These are phyloP conservation scores for Scopulariopsis brevicaulis DNA, from an alignment of 2,329 filamentous ascomycete species.

Conservation along the genomic window DNA sequence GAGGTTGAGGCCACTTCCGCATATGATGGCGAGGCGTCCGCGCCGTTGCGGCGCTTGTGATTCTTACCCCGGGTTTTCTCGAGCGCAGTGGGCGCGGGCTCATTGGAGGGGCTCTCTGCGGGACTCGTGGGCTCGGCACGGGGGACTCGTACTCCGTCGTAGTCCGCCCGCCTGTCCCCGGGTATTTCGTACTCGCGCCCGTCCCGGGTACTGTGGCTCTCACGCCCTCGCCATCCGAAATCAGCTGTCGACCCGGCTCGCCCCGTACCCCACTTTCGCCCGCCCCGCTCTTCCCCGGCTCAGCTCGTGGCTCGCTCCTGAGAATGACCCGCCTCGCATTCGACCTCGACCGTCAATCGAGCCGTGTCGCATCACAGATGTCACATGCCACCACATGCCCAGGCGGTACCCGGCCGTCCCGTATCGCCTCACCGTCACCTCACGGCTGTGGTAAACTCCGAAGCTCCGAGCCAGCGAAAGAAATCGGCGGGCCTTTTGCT, in stretches of 20 bases:
- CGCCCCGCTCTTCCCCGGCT: neutral
- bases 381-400: neutral
- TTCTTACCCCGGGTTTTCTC: neutral
- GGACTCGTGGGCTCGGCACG: neutral
- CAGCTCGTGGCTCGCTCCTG: neutral
- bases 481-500: neutral
- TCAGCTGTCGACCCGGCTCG: neutral
- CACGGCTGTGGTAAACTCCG: neutral
- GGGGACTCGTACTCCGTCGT: constrained; percentile 5
- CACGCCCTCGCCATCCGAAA: neutral
- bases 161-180: neutral
- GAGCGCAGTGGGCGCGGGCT: neutral
- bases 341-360: neutral
- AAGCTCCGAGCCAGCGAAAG: neutral
- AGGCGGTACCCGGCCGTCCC: neutral
- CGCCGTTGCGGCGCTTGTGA: neutral
- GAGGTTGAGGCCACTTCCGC: constrained; percentile 1
- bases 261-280: neutral
- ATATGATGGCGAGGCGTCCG: neutral
- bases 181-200: neutral
- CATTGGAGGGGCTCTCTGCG: neutral
- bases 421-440: neutral
- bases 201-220: neutral
- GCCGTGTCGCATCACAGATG: neutral
- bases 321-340: neutral